Evolutionary conservation across 1,284 basidiomycete genomes (phyloP), one percentile per base, ranked within the genome.

Genomic region (Pseudozyma sp.): DNA sequence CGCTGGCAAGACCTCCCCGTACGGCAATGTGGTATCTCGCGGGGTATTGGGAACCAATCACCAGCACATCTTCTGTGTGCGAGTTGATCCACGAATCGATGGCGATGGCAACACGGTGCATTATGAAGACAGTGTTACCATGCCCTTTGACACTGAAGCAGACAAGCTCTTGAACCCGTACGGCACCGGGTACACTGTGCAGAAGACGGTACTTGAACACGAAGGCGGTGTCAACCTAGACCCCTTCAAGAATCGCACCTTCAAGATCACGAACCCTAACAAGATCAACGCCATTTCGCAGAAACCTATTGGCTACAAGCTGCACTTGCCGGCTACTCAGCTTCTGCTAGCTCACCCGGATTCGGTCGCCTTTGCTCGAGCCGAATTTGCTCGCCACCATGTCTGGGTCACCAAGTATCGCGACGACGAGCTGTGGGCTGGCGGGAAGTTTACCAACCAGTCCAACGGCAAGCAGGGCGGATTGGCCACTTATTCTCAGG

Each of bases 71-170:
- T 91, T 90, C 86, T 89, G 87, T 33, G 51, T 94, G 66, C 90
- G 92, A 14, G 87, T 96, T 49, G 94, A 97, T 86, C 92, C 94
- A 1, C 95, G 95, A 92, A 87, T 97, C 69, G 94, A 97, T 81
- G 95, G 95, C 5, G 85, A 95, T 53, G 85, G 87, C 68, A 97
- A 97, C 85, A 90, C 90, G 13, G 89, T 97, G 75, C 56, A 61
- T 54, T 65, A 71, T 43, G 48, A 77, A 17, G 62, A 85, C 65
- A 85, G 85, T 59, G 84, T 86, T 65, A 68, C 69, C 13, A 83
- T 86, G 29, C 64, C 82, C 9, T 83, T 85, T 80, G 77, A 81
- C 7, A 81, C 77, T 48, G 77, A 81, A 50, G 78, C 82, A 7
- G 86, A 86, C 80, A 70, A 42, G 16, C 79, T 71, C 54, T 82